These are phyloP conservation scores for Monilinia polystroma DNA, from an alignment of 2,329 filamentous ascomycete genomes.

Conservation along the genomic window DNA sequence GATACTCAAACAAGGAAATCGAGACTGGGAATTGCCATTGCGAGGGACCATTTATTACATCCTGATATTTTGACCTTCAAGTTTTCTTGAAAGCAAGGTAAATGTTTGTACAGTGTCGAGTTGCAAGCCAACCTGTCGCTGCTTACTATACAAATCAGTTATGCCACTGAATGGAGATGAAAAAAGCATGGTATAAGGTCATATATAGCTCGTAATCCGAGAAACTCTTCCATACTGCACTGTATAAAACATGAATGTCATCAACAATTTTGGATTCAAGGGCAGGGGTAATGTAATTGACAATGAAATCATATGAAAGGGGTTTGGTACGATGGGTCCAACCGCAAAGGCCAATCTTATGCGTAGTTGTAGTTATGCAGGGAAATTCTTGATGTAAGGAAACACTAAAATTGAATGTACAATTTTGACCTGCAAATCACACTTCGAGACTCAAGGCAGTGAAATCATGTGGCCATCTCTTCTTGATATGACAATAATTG, in stretches of 20 bases:
- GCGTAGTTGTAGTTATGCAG: background rate
- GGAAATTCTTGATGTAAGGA: background rate
- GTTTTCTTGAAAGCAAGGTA: background rate
- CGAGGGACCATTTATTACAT: background rate
- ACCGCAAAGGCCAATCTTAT: background rate
- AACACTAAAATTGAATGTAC: no score
- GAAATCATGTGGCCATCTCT: background rate
- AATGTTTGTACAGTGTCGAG: background rate
- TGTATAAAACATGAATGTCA: background rate
- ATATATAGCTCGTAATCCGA: background rate
- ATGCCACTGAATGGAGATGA: background rate
- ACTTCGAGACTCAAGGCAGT: background rate
- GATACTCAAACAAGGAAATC: background rate
- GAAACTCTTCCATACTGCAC: background rate
- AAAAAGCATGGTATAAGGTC: background rate
- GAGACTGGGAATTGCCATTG: background rate
- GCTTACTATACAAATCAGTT: background rate
- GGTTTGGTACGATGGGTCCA: slow-evolving; percentile 4
- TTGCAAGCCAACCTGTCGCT: background rate
- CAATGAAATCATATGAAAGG: background rate
- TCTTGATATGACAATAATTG: background rate
- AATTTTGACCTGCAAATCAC: background rate
- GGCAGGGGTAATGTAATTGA: background rate
- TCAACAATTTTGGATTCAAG: background rate
- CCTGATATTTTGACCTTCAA: background rate